Evolutionary conservation across 768 basidiomycete genomes (phyloP).

Genomic region (Kwoniella newhampshirensis): DNA sequence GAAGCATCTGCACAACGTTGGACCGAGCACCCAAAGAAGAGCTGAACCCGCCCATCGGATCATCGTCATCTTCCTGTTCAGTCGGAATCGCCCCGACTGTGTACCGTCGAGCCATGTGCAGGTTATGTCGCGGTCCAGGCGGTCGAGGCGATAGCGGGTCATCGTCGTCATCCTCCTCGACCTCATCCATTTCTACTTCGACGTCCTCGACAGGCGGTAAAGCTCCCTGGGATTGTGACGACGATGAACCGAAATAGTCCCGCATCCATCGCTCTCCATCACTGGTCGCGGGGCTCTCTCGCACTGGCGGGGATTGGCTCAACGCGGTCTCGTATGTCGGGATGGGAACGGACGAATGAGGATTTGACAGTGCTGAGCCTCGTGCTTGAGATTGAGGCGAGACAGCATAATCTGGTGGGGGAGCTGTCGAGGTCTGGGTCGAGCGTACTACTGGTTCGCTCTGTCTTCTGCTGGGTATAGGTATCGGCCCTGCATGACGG

Average conservation of each 20-base stretch:
- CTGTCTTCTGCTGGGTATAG: slow-evolving; percentile 4
- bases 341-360: too few species aligned
- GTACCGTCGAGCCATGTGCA: background rate
- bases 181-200: background rate
- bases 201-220: slow-evolving; percentile 6
- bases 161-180: slow-evolving; percentile 34
- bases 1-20: slow-evolving; percentile 19
- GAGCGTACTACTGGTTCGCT: slow-evolving; percentile 11
- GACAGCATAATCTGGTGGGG: slow-evolving; percentile 11
- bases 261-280: background rate
- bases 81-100: slow-evolving; percentile 1
- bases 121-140: slow-evolving; percentile 7
- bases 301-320: background rate
- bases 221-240: background rate
- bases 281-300: background rate
- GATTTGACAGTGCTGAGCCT: too few species aligned
- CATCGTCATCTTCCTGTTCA: background rate
- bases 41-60: background rate
- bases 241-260: slow-evolving; percentile 11
- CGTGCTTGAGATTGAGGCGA: slow-evolving; percentile 18
- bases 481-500: slow-evolving; percentile 5
- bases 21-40: background rate
- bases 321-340: background rate
- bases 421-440: slow-evolving; percentile 1
- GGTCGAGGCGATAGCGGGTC: slow-evolving; percentile 37